These are phyloP conservation scores for Nepenthes alata DNA, from an alignment of 179 eudicot genomes.

Conservation along the genomic window DNA sequence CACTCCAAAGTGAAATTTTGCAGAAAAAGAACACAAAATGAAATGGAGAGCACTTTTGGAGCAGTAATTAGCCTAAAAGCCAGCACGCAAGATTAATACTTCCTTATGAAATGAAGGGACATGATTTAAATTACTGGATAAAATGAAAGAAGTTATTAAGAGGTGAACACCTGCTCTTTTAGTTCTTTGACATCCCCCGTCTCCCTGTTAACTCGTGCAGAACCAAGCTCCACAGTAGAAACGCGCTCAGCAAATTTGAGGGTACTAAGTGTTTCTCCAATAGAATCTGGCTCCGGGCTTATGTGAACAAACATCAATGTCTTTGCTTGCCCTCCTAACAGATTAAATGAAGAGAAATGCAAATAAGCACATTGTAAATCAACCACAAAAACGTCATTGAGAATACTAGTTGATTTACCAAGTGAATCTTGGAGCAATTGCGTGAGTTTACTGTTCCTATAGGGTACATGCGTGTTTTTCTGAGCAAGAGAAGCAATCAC, in stretches of 20 bases:
- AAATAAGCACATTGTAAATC: neutral
- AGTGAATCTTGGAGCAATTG: constrained; percentile 94
- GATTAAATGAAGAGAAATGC: constrained; percentile 6
- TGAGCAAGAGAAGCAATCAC: constrained; percentile 86
- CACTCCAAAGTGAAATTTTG: neutral
- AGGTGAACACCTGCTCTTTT: constrained; percentile 65
- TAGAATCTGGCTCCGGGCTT: constrained; percentile 82
- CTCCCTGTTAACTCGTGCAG: constrained; percentile 79
- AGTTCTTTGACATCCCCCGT: constrained; percentile 63
- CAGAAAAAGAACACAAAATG: neutral
- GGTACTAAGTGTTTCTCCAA: constrained; percentile 90
- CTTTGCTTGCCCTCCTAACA: constrained; percentile 88
- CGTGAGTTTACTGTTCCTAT: constrained; percentile 93
- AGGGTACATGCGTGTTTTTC: constrained; percentile 86
- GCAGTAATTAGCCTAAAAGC: too few relatives aligned
- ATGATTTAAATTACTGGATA: neutral
- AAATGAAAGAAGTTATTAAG: neutral
- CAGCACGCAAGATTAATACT: neutral
- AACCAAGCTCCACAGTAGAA: constrained; percentile 93
- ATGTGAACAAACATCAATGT: constrained; percentile 97
- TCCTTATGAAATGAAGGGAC: neutral
- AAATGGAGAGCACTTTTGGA: neutral
- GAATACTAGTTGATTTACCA: constrained; percentile 32
- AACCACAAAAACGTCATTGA: neutral
- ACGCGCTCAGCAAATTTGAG: constrained; percentile 99